phyloP scores from a whole-genome alignment of 2,329 filamentous ascomycete species.

The Colletotrichum scovillei region DNA sequence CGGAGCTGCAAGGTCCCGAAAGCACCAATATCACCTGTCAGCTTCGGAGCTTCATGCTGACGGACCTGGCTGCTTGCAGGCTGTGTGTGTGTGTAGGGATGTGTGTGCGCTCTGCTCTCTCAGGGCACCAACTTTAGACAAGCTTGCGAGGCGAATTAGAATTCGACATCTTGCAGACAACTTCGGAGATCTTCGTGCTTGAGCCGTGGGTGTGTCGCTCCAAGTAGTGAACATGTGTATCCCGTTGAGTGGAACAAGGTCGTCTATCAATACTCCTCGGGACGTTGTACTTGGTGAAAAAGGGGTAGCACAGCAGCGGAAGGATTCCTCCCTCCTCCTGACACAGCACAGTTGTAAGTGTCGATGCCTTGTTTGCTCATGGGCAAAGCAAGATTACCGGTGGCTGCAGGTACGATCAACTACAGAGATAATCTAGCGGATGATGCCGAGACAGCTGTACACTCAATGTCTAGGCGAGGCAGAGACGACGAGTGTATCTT shows the following conservation, averaged over 20 bases:
- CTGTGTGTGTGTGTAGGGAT: background rate
- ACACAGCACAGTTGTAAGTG: background rate
- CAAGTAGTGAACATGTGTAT: conserved; percentile 23
- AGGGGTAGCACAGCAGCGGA: conserved; percentile 5
- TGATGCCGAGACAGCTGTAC: conserved; percentile 11
- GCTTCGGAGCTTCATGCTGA: conserved; percentile 10
- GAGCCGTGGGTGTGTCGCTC: conserved; percentile 13
- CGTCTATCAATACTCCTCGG: background rate
- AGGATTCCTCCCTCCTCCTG: background rate
- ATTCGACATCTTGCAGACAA: conserved; percentile 26
- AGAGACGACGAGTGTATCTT: background rate
- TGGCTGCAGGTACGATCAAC: background rate
- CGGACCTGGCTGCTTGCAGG: conserved; percentile 14
- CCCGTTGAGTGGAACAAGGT: conserved; percentile 5
- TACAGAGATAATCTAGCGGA: background rate
- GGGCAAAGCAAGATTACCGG: background rate
- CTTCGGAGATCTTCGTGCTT: conserved; percentile 21
- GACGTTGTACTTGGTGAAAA: conserved; percentile 4
- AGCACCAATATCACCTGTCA: conserved; percentile 3
- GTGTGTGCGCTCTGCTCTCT: no score
- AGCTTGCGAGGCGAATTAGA: conserved; percentile 9
- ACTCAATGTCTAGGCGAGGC: background rate
- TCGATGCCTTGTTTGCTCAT: background rate
- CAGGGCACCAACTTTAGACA: background rate
- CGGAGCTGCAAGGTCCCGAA: conserved; percentile 35